These are phyloP conservation scores for Quercus parvula DNA, from an alignment of 306 rosid genomes.

Conservation along the genomic window DNA sequence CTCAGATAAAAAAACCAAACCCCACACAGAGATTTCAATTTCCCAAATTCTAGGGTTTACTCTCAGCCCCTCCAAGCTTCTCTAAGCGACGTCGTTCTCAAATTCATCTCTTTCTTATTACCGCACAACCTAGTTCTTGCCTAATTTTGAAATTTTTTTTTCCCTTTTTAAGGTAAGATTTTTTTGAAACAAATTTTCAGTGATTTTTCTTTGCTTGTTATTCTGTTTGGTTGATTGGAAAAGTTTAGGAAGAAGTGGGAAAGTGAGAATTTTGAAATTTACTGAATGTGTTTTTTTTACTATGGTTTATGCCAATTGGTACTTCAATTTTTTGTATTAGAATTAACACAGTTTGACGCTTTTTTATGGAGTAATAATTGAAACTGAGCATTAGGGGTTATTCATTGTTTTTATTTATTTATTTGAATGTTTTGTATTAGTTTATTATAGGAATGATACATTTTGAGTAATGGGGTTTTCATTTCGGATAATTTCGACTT, in stretches of 20 bases:
- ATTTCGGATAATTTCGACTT: neutral
- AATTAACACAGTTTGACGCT: neutral
- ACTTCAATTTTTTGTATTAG: neutral
- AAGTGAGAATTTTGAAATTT: neutral
- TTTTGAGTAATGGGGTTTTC: neutral
- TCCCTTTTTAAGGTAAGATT: neutral
- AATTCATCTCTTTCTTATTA: neutral
- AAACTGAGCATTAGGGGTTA: neutral
- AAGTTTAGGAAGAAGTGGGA: neutral
- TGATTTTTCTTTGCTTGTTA: neutral
- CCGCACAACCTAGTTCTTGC: neutral
- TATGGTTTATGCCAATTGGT: neutral
- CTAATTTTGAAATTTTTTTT: neutral
- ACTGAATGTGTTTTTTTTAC: neutral
- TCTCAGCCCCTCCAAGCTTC: neutral
- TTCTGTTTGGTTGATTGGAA: neutral
- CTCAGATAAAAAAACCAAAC: neutral
- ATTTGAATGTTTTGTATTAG: neutral
- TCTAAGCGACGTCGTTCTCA: neutral
- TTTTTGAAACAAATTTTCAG: neutral
- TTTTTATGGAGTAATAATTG: neutral
- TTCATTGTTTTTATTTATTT: neutral
- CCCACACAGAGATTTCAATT: neutral
- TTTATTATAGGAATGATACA: neutral
- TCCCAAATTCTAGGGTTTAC: neutral